phyloP scores from a whole-genome alignment of 805 yeast species.

The Brettanomyces bruxellensis region DNA sequence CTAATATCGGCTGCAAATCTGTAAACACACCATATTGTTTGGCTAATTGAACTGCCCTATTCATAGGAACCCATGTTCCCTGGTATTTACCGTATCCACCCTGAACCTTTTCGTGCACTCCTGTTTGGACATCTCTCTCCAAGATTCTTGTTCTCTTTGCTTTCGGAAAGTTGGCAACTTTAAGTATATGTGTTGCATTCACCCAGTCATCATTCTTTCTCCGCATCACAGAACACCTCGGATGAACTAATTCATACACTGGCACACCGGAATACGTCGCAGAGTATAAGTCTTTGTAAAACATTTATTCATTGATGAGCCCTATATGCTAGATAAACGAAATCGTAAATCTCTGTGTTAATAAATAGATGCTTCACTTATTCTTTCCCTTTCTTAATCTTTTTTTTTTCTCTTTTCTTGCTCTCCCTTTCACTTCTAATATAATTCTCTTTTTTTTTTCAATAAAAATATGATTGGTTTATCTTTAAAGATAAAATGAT shows the following conservation, averaged over 20 bases:
- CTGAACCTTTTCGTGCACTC: slow-evolving; percentile 85
- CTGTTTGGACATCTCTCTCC: slow-evolving; percentile 88
- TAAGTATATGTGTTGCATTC: slow-evolving; percentile 91
- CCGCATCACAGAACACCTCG: slow-evolving; percentile 71
- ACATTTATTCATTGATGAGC: slow-evolving; percentile 8
- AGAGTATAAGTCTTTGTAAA: slow-evolving; percentile 39
- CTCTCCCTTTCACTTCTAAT: not conserved
- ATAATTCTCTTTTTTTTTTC: too few species aligned
- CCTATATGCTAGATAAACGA: not conserved
- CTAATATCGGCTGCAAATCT: slow-evolving; percentile 55
- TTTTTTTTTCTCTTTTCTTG: not conserved
- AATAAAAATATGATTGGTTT: too few species aligned
- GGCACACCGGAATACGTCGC: slow-evolving; percentile 78
- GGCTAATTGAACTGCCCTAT: slow-evolving; percentile 63
- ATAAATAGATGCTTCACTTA: not conserved
- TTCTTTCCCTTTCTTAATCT: not conserved
- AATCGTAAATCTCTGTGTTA: not conserved
- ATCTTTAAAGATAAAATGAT: too few species aligned
- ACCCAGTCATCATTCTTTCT: slow-evolving; percentile 74
- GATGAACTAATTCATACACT: slow-evolving; percentile 66
- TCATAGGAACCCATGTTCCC: slow-evolving; percentile 93
- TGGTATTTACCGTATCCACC: slow-evolving; percentile 97
- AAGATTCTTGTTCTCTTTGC: slow-evolving; percentile 88
- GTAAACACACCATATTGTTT: slow-evolving; percentile 55
- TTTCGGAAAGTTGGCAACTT: slow-evolving; percentile 89